These are phyloP conservation scores for Avena eriantha DNA, from an alignment of 176 grass and related monocot genomes.

Conservation along the genomic window DNA sequence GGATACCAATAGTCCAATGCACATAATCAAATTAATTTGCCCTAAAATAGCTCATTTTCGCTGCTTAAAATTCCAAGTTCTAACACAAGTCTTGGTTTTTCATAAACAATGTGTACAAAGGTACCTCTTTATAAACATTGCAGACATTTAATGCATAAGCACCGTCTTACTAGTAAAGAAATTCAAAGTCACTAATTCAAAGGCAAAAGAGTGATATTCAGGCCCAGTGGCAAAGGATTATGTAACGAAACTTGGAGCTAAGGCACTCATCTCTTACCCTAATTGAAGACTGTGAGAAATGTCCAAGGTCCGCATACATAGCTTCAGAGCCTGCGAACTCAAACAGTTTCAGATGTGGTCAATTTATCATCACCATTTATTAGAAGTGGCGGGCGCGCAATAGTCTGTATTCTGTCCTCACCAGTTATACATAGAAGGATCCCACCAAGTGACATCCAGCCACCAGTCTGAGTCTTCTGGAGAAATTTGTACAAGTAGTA, in stretches of 20 bases:
- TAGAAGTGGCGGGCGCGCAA: not conserved
- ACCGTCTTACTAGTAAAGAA: not conserved
- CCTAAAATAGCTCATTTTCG: not conserved
- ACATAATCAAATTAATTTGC: not conserved
- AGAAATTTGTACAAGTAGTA: constrained; percentile 83
- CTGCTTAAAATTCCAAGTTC: not conserved
- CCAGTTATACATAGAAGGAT: constrained; percentile 94
- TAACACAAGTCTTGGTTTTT: not conserved
- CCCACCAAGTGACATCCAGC: constrained; percentile 94
- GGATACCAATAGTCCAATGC: not conserved
- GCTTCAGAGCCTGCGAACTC: constrained; percentile 84
- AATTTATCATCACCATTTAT: constrained; percentile 2
- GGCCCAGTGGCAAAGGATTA: not conserved
- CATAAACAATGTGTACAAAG: not conserved
- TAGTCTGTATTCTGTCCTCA: constrained; percentile 33
- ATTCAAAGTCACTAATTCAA: not conserved
- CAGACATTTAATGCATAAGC: constrained; percentile 5
- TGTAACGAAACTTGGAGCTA: not conserved
- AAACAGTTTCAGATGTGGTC: constrained; percentile 27
- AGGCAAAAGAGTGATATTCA: not conserved
- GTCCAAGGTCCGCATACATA: constrained; percentile 96
- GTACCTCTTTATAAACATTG: not conserved
- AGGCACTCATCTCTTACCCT: constrained; percentile 54
- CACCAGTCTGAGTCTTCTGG: constrained; percentile 74
- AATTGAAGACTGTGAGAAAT: constrained; percentile 93